Base-by-base conservation (phyloP, 169 alveolate genomes). In the Eimeria maxima region DNA sequence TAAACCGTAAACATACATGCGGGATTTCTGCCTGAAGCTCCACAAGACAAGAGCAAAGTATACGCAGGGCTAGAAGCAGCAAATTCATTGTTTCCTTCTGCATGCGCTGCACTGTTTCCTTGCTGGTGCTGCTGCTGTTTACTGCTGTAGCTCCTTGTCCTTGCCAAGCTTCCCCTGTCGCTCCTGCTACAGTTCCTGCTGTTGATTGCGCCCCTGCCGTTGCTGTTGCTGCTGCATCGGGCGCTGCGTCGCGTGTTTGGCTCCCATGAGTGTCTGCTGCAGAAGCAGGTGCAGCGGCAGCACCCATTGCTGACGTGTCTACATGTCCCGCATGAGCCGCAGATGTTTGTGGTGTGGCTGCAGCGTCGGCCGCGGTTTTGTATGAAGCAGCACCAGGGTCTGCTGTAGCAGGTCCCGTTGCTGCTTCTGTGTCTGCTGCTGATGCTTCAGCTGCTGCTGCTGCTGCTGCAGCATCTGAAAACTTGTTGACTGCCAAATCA, bases 361-460 rank as follows among this genome's bases (percentile, higher is more conserved):
- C 38, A 33, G 38, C 38, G 1, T 33, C 38, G 38, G 38, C 38
- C 38, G 38, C 38, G 38, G 38, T 0, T 1, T 1, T 33, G 38
- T 33, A 33, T 33, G 38, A 33, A 33, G 38, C 38, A 33, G 38
- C 38, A 33, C 38, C 38, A 33, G 38, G 38, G 38, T 33, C 38
- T 33, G 90, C 73, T 50, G 91, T 74, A n/a, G 74, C 74, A 14
- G 44, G 73, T 3, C 33, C 91, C 16, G 67, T n/a, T 20, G 4
- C 6, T 96, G 96, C 93, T 95, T 96, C 95, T 97, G 97, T 80
- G 95, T 95, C 89, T 38, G 76, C 81, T 18, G 80, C 76, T 27
- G 42, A 83, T 33, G 29, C 95, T 18, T 45, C 87, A n/a, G 95
- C 88, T 27, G 95, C 91, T 7, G 95, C 95, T 7, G 78, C 67